These are phyloP conservation scores for Clarireedia sp. DNA, from an alignment of 2,329 filamentous ascomycete genomes.

Conservation along the genomic window DNA sequence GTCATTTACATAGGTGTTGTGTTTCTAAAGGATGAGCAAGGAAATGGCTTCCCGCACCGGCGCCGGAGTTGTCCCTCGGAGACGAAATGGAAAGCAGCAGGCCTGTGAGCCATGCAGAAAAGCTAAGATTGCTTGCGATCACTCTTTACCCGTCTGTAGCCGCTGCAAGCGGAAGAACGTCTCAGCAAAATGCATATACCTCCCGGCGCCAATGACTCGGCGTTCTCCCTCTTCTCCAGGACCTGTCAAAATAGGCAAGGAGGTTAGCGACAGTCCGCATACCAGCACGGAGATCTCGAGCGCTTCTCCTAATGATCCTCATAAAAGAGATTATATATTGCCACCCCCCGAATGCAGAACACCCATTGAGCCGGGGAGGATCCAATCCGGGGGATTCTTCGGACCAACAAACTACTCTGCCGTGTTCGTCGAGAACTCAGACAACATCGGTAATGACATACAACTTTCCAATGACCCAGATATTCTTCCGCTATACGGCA, in stretches of 20 bases:
- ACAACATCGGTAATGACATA: constrained; percentile 22
- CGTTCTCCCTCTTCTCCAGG: neutral
- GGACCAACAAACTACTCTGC: constrained; percentile 28
- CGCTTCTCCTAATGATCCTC: neutral
- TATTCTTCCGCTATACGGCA: constrained; percentile 15
- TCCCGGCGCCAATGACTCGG: constrained; percentile 25
- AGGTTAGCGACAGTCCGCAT: neutral
- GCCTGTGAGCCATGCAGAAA: constrained; percentile 22
- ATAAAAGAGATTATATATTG: neutral
- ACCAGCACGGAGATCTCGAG: neutral
- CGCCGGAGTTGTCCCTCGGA: constrained; percentile 10
- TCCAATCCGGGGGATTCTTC: constrained; percentile 17
- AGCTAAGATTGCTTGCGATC: constrained; percentile 27
- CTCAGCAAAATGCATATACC: constrained; percentile 21
- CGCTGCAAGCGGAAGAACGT: constrained; percentile 23
- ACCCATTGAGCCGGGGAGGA: neutral
- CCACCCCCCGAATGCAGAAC: neutral
- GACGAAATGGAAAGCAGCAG: constrained; percentile 26
- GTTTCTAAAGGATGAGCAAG: no score
- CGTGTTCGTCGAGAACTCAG: constrained; percentile 25
- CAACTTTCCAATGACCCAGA: constrained; percentile 23
- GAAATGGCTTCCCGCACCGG: no score
- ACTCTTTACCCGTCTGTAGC: constrained; percentile 21
- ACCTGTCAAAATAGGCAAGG: neutral
- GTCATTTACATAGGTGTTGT: no score